phyloP scores from a whole-genome alignment of 805 yeast genomes.

The Yarrowia sp. region DNA sequence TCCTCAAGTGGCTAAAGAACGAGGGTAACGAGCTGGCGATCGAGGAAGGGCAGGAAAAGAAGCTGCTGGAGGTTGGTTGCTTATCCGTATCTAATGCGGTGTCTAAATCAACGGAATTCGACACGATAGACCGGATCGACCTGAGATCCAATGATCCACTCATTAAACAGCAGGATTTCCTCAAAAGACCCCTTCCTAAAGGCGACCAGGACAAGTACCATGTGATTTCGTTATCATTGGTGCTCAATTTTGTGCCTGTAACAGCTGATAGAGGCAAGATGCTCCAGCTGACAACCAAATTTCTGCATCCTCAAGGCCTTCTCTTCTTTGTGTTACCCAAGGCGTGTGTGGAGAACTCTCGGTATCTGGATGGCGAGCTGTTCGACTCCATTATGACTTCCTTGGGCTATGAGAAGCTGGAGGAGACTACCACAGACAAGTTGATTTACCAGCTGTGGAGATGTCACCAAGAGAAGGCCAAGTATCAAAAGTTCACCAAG shows the following conservation, averaged over 20 bases:
- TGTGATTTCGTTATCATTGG: slow-evolving; percentile 77
- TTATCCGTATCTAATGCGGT: slow-evolving; percentile 65
- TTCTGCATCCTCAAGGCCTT: slow-evolving; percentile 42
- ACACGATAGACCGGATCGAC: slow-evolving; percentile 62
- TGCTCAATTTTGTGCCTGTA: slow-evolving; percentile 81
- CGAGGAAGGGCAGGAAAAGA: background rate
- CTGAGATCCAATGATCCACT: slow-evolving; percentile 72
- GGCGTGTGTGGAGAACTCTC: slow-evolving; percentile 79
- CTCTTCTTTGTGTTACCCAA: slow-evolving; percentile 82
- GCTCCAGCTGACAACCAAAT: slow-evolving; percentile 58
- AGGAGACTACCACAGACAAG: slow-evolving; percentile 61
- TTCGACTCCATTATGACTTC: slow-evolving; percentile 48
- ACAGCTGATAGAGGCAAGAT: slow-evolving; percentile 70
- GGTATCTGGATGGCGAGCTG: slow-evolving; percentile 58
- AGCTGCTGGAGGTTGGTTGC: slow-evolving; percentile 81
- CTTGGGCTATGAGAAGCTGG: slow-evolving; percentile 55
- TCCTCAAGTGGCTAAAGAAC: slow-evolving; percentile 67
- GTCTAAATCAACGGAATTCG: slow-evolving; percentile 55
- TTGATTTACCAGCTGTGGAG: slow-evolving; percentile 68
- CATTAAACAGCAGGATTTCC: slow-evolving; percentile 76
- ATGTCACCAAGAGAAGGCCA: slow-evolving; percentile 39
- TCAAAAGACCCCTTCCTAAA: slow-evolving; percentile 64
- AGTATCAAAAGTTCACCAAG: slow-evolving; percentile 39
- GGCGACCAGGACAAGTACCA: slow-evolving; percentile 46
- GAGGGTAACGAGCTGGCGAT: slow-evolving; percentile 18